Conservation (phyloP, 345 rosid genomes). For the Lagerstroemia speciosa region DNA sequence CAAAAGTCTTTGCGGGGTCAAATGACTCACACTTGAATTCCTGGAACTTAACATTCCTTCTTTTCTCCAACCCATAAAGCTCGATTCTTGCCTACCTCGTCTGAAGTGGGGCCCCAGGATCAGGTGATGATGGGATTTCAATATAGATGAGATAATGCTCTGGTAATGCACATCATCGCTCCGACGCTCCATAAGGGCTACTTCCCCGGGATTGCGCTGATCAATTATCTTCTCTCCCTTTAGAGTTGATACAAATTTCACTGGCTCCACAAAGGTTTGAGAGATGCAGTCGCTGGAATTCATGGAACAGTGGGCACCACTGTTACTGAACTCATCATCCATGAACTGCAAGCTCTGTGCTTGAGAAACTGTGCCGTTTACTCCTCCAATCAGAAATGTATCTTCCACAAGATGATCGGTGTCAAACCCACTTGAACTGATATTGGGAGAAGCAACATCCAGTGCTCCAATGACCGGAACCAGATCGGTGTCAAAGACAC, state of each 20-base stretch:
- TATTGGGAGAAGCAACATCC: conserved; percentile 35
- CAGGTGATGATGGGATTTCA: conserved; percentile 56
- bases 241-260: conserved; percentile 26
- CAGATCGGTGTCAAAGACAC: conserved; percentile 23
- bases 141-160: conserved; percentile 46
- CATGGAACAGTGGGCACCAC: conserved; percentile 39
- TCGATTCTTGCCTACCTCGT: conserved; percentile 39
- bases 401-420: conserved; percentile 35
- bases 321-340: conserved; percentile 61
- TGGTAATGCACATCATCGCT: conserved; percentile 55
- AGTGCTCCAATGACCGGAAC: conserved; percentile 29
- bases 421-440: conserved; percentile 34
- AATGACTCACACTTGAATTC: conserved; percentile 8
- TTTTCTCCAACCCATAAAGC: conserved; percentile 59
- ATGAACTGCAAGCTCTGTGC: conserved; percentile 60
- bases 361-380: conserved; percentile 53
- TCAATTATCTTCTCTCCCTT: conserved; percentile 22
- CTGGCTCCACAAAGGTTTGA: conserved; percentile 52
- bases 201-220: conserved; percentile 24
- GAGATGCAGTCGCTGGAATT: conserved; percentile 69
- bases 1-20: conserved; percentile 41
- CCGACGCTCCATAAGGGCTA: conserved; percentile 21
- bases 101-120: conserved; percentile 36
- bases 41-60: conserved; percentile 16
- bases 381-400: conserved; percentile 47